phyloP scores from a whole-genome alignment of 768 basidiomycete genomes.

The Collybia sp. region DNA sequence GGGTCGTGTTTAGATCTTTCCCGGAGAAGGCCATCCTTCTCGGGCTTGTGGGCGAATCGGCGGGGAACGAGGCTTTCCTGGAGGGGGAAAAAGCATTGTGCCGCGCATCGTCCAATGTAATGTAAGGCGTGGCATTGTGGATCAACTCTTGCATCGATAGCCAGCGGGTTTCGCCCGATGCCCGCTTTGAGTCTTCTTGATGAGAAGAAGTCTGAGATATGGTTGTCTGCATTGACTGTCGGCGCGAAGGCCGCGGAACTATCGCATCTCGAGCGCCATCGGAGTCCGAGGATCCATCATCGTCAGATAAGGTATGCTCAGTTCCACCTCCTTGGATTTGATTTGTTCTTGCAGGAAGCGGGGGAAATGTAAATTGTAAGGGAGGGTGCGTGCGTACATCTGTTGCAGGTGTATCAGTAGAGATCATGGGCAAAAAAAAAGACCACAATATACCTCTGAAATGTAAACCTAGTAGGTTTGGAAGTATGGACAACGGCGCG shows the following conservation, averaged over 20 bases:
- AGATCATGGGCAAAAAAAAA: neutral
- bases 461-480: constrained; percentile 51
- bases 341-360: constrained; percentile 16
- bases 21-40: constrained; percentile 1
- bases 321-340: neutral
- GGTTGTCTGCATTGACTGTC: constrained; percentile 13
- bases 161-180: constrained; percentile 25
- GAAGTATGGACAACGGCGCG: constrained; percentile 55
- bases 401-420: constrained; percentile 14
- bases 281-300: constrained; percentile 20
- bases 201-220: constrained; percentile 10
- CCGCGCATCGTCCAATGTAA: constrained; percentile 40
- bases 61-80: constrained; percentile 21
- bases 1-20: neutral
- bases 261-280: constrained; percentile 33
- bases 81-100: constrained; percentile 38
- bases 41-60: constrained; percentile 7
- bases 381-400: constrained; percentile 68
- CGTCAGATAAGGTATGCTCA: constrained; percentile 6
- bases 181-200: constrained; percentile 10
- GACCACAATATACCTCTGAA: constrained; percentile 45
- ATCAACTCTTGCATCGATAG: constrained; percentile 30
- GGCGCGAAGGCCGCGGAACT: constrained; percentile 20
- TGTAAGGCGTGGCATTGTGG: constrained; percentile 37
- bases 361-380: constrained; percentile 54